Conservation (phyloP, 2,329 filamentous ascomycete genomes). For the Fusarium verrucosum region DNA sequence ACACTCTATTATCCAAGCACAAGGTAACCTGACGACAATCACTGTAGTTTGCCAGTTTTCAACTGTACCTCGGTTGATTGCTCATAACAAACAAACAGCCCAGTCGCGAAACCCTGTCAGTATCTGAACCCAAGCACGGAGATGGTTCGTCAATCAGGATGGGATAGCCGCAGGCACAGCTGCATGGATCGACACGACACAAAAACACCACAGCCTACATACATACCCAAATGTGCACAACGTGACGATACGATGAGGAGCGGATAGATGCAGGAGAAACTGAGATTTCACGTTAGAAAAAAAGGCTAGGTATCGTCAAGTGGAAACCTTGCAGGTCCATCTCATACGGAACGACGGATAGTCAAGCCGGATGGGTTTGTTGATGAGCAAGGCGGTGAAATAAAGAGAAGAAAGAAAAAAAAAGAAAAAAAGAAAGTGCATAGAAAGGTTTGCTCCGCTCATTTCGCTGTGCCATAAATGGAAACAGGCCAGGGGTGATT, state of each 20-base stretch:
- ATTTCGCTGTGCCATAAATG: conserved; percentile 35
- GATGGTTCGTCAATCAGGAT: conserved; percentile 23
- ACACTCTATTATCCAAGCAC: neutral
- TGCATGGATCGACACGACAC: conserved; percentile 27
- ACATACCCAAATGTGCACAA: conserved; percentile 4
- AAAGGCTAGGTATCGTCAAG: neutral
- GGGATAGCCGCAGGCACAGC: conserved; percentile 20
- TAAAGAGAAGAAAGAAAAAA: neutral
- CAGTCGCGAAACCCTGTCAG: conserved; percentile 12
- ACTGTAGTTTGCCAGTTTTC: neutral
- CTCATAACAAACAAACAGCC: neutral
- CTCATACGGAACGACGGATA: neutral
- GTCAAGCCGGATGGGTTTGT: conserved; percentile 1
- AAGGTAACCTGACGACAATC: neutral
- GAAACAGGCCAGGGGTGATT: conserved; percentile 28
- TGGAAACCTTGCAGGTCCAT: neutral
- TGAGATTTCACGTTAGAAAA: conserved; percentile 8
- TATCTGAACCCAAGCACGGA: conserved; percentile 22
- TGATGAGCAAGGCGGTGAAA: conserved; percentile 25
- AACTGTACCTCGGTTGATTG: neutral
- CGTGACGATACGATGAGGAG: conserved; percentile 17
- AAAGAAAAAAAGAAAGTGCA: neutral
- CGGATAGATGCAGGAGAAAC: conserved; percentile 7
- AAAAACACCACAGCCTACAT: conserved; percentile 9
- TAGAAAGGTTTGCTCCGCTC: conserved; percentile 14